Conservation (phyloP, 2,329 filamentous ascomycete species). For the Diplodia seriata region DNA sequence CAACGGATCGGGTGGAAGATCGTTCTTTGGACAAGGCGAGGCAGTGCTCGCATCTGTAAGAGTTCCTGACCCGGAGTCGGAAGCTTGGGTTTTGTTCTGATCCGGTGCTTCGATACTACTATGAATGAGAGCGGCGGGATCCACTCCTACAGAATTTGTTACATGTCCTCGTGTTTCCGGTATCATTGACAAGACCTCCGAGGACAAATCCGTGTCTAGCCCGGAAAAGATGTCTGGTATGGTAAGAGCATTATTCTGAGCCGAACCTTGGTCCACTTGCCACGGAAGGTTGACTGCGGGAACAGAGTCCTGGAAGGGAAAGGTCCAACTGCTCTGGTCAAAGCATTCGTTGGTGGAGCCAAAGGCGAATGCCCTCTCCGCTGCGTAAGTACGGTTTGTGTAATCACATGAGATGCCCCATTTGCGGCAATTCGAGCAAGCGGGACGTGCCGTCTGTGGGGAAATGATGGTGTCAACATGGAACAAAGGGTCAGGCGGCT, state of each 20-base stretch:
- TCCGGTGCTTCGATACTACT: neutral
- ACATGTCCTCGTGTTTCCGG: neutral
- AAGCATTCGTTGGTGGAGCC: neutral
- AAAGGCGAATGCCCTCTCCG: neutral
- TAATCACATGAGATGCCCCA: conserved; percentile 17
- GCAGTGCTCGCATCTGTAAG: neutral
- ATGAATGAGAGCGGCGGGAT: neutral
- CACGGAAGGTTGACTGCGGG: neutral
- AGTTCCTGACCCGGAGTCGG: neutral
- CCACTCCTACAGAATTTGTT: no score
- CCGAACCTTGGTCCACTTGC: neutral
- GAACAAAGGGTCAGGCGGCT: neutral
- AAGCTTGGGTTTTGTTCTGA: neutral
- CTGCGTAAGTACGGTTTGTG: conserved; percentile 8
- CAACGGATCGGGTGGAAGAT: neutral
- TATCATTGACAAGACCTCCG: neutral
- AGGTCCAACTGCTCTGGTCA: neutral
- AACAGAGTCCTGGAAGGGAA: neutral
- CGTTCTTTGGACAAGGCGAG: neutral
- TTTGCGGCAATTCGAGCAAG: conserved; percentile 16
- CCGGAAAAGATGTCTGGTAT: neutral
- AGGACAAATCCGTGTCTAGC: neutral
- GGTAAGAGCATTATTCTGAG: neutral
- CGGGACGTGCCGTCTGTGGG: conserved; percentile 2
- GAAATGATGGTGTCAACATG: neutral